phyloP scores from a whole-genome alignment of 2,329 filamentous ascomycete genomes.

The Nemania bipapillata region DNA sequence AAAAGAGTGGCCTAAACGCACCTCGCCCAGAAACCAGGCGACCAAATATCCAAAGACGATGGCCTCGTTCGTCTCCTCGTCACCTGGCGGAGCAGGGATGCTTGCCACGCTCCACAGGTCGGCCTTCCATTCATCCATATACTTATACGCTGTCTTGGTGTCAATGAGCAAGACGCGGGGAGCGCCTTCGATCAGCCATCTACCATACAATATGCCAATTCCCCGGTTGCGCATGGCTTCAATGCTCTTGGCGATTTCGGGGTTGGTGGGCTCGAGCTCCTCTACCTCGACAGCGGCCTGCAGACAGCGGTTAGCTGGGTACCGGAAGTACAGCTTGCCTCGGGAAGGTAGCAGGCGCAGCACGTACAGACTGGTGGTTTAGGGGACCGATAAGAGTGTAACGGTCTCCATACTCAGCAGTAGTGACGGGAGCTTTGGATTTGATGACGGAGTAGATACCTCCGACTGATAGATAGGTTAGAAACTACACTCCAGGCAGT shows the following conservation, averaged over 20 bases:
- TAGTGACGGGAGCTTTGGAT: constrained; percentile 97
- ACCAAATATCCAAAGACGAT: constrained; percentile 98
- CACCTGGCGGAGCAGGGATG: constrained; percentile 90
- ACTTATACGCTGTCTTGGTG: constrained; percentile 90
- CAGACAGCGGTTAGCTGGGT: constrained; percentile 15
- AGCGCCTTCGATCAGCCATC: constrained; percentile 97
- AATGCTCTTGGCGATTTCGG: constrained; percentile 83
- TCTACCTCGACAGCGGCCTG: constrained; percentile 98
- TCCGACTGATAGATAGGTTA: constrained; percentile 70
- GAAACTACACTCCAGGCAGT: constrained; percentile 37
- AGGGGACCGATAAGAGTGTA: constrained; percentile 96
- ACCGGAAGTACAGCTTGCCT: neutral
- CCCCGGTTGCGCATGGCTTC: constrained; percentile 92
- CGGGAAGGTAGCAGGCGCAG: constrained; percentile 9
- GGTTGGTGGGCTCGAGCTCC: constrained; percentile 84
- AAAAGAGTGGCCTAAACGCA: constrained; percentile 56
- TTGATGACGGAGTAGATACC: constrained; percentile 99
- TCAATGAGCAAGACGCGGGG: constrained; percentile 94
- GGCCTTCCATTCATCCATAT: constrained; percentile 94
- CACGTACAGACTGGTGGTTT: constrained; percentile 84
- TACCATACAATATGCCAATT: constrained; percentile 88
- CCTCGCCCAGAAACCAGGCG: constrained; percentile 98
- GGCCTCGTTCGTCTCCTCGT: constrained; percentile 96
- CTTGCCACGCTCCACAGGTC: constrained; percentile 93
- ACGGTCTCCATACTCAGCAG: constrained; percentile 96